Evolutionary conservation across 345 rosid species (phyloP).

Genomic region (Hypericum perforatum): DNA sequence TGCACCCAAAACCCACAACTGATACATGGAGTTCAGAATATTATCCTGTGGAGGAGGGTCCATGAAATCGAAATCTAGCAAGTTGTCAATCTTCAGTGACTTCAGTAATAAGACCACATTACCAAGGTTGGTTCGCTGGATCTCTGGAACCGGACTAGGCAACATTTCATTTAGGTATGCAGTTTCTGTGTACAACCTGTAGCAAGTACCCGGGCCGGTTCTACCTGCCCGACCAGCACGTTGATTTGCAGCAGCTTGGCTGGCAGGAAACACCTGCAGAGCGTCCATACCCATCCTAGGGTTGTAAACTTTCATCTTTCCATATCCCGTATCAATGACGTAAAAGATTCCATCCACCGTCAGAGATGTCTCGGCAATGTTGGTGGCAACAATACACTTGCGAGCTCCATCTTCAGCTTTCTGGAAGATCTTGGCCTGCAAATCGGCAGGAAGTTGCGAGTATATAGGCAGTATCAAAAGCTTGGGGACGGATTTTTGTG

Average conservation of each 20-base stretch:
- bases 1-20: constrained; percentile 95
- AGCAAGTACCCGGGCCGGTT: constrained; percentile 98
- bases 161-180: constrained; percentile 88
- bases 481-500: constrained; percentile 57
- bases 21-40: constrained; percentile 97
- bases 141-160: constrained; percentile 90
- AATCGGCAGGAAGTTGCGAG: constrained; percentile 95
- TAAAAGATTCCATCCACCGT: constrained; percentile 92
- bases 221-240: constrained; percentile 99
- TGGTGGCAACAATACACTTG: constrained; percentile 95
- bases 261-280: constrained; percentile 90
- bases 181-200: constrained; percentile 82
- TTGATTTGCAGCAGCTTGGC: constrained; percentile 95
- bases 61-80: constrained; percentile 95
- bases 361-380: constrained; percentile 94
- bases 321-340: constrained; percentile 92
- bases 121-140: constrained; percentile 95
- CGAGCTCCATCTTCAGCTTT: constrained; percentile 96
- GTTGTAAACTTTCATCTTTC: constrained; percentile 96
- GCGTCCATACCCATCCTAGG: constrained; percentile 99
- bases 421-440: constrained; percentile 93
- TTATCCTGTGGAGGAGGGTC: constrained; percentile 99
- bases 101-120: constrained; percentile 86
- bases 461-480: constrained; percentile 90
- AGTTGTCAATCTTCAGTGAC: constrained; percentile 79